Evolutionary conservation across 2,329 filamentous ascomycete genomes (phyloP), one percentile per base, ranked within the genome.

Genomic region (Fusarium floridanum): DNA sequence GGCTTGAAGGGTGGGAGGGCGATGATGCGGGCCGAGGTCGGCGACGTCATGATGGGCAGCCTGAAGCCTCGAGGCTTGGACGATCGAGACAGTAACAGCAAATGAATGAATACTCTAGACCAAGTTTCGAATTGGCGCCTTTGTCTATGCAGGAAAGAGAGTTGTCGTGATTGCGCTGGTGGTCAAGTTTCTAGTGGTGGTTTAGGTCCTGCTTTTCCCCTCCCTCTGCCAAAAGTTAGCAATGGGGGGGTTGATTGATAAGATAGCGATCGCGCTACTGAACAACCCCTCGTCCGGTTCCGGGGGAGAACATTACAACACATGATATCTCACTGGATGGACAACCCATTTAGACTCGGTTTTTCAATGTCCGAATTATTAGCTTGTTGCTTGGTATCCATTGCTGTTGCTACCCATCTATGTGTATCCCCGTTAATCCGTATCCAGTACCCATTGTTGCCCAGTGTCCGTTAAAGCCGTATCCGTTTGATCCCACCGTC

Each of bases 1-100:
- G 88, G 89, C 61, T 86, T 85, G 79, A 91, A 85, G 45, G 86
- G 81, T 5, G 85, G 81, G 16, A 91, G 84, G 24, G 88, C 84
- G 63, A 80, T 78, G 76, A 91, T 82, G 61, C 74, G 63, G 64
- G 74, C 71, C 72, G 74, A 77, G 63, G 78, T 76, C 72, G 79
- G 77, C 76, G 78, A 73, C 70, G 73, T 80, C 71, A 65, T 79
- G 70, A 36, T 60, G 29, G 27, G 48, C 48, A 53, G 34, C 34
- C 48, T 60, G 63, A 16, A 16, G 56, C 61, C 45, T 34, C 27
- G 50, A 45, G 57, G 45, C 37, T 17, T 41, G 56, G 29, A 48
- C 37, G 39, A 41, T 17, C 22, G n/a, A 29, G 6, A 16, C 7
- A 4, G 22, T 27, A n/a, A 7, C 24, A 22, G 3, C 27, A 10